These are phyloP conservation scores for Penicillium glabrum DNA, from an alignment of 2,329 filamentous ascomycete species.

Conservation along the genomic window DNA sequence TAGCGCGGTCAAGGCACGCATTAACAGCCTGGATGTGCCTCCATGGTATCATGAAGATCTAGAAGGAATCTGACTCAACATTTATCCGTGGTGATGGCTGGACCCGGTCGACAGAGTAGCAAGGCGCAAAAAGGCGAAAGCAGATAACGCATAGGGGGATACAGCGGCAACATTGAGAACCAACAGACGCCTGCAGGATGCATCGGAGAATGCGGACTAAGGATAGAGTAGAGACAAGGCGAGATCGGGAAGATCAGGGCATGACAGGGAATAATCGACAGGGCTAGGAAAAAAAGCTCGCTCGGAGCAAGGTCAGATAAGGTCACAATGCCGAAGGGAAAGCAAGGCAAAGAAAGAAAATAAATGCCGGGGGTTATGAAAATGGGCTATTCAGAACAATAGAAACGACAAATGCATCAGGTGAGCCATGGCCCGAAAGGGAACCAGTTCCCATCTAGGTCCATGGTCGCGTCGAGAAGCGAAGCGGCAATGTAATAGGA, in stretches of 20 bases:
- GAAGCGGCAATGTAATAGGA: slow-evolving; percentile 11
- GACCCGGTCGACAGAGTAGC: slow-evolving; percentile 11
- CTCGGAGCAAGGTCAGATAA: slow-evolving; percentile 21
- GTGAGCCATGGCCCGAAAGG: slow-evolving; percentile 11
- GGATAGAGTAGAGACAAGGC: slow-evolving; percentile 8
- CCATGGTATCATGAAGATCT: not conserved
- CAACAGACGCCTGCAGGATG: slow-evolving; percentile 41
- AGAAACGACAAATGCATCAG: slow-evolving; percentile 19
- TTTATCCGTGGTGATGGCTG: not conserved
- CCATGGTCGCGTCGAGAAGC: slow-evolving; percentile 13
- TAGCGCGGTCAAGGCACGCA: slow-evolving; percentile 1
- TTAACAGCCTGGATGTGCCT: not conserved
- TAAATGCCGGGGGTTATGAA: slow-evolving; percentile 13
- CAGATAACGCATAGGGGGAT: slow-evolving; percentile 10
- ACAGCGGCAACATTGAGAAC: slow-evolving; percentile 19
- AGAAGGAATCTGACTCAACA: not conserved
- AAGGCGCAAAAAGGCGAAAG: slow-evolving; percentile 22
- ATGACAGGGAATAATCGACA: slow-evolving; percentile 24
- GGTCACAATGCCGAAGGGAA: slow-evolving; percentile 10
- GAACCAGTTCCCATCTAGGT: slow-evolving; percentile 23
- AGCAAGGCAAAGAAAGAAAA: slow-evolving; percentile 7
- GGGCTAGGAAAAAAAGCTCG: slow-evolving; percentile 19
- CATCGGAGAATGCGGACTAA: slow-evolving; percentile 28
- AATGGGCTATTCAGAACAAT: slow-evolving; percentile 6
- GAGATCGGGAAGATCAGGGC: slow-evolving; percentile 21